phyloP scores from a whole-genome alignment of 2,329 filamentous ascomycete genomes.

The Teratosphaeria pseudoeucalypti region DNA sequence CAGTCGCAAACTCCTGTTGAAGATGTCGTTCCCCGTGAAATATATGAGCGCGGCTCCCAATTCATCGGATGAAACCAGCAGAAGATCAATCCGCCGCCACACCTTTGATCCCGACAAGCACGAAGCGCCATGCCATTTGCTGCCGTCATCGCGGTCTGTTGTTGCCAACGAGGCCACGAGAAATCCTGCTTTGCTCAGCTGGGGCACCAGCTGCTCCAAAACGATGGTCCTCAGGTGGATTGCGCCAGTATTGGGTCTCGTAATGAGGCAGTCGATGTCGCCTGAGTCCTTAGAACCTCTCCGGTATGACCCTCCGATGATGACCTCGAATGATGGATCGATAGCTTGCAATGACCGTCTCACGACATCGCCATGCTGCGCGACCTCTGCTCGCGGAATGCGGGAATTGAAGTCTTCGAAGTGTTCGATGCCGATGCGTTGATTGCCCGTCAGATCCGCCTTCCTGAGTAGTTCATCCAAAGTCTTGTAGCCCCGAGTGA shows the following conservation, averaged over 20 bases:
- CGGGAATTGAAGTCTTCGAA: constrained; percentile 69
- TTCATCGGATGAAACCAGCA: constrained; percentile 70
- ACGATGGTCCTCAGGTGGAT: constrained; percentile 51
- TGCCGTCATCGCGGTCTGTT: constrained; percentile 45
- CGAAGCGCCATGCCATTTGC: constrained; percentile 84
- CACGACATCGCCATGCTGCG: constrained; percentile 57
- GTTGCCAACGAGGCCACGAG: constrained; percentile 58
- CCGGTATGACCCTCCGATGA: constrained; percentile 76
- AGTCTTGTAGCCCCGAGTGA: constrained; percentile 62
- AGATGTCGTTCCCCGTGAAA: constrained; percentile 91
- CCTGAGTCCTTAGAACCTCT: constrained; percentile 63
- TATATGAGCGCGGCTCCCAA: constrained; percentile 83
- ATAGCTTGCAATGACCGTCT: constrained; percentile 46
- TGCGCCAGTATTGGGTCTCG: constrained; percentile 50
- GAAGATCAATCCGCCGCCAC: constrained; percentile 77
- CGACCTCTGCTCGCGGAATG: constrained; percentile 69
- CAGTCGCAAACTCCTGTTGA: constrained; percentile 76
- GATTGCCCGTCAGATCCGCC: constrained; percentile 56
- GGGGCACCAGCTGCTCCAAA: constrained; percentile 52
- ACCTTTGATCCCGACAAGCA: constrained; percentile 43
- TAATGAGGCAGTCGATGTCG: constrained; percentile 80
- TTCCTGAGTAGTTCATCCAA: constrained; percentile 58
- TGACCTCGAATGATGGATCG: constrained; percentile 56
- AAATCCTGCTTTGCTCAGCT: constrained; percentile 52
- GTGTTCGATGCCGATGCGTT: constrained; percentile 66